A percentile compares a stretch with the other conserved stretches of the same genome.
Evolutionary conservation across 2,329 filamentous ascomycete genomes (phyloP).

Genomic region (Akanthomyces uredinophilus): DNA sequence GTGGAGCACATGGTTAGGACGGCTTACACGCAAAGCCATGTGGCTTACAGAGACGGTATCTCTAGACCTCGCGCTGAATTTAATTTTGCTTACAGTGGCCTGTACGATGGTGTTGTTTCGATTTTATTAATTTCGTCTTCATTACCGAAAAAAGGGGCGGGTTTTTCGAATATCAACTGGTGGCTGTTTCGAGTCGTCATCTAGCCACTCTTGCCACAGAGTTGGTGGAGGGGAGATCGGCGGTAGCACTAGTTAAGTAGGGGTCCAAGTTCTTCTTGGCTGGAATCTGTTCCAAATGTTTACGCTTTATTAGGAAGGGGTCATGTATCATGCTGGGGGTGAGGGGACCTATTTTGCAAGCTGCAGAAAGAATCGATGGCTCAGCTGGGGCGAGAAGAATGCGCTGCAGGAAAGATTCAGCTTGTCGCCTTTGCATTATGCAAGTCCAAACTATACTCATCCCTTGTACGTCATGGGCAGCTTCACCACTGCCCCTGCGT

Average conservation of each 20-base stretch:
- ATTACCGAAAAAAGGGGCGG: not conserved
- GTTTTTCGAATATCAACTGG: not conserved
- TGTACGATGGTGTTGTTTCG: too few species aligned
- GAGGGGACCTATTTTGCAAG: too few species aligned
- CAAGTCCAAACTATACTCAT: not conserved
- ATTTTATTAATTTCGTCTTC: not conserved
- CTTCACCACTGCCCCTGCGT: not conserved
- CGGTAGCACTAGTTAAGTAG: slow-evolving; percentile 1
- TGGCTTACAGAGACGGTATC: too few species aligned
- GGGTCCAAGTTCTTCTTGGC: not conserved
- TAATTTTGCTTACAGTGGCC: not conserved
- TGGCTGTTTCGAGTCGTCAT: not conserved
- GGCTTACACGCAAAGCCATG: not conserved
- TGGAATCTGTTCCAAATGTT: not conserved
- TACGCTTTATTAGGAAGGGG: not conserved
- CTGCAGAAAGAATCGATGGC: too few species aligned
- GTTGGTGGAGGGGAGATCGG: slow-evolving; percentile 5
- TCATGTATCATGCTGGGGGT: not conserved
- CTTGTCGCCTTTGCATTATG: too few species aligned
- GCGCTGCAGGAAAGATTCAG: too few species aligned
- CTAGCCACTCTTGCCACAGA: not conserved
- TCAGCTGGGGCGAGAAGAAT: not conserved
- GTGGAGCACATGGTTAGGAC: not conserved
- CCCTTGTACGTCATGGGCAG: not conserved
- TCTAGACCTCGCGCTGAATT: too few species aligned